These are phyloP conservation scores for Lasiodiplodia citricola DNA, from an alignment of 2,329 filamentous ascomycete genomes.

Conservation along the genomic window DNA sequence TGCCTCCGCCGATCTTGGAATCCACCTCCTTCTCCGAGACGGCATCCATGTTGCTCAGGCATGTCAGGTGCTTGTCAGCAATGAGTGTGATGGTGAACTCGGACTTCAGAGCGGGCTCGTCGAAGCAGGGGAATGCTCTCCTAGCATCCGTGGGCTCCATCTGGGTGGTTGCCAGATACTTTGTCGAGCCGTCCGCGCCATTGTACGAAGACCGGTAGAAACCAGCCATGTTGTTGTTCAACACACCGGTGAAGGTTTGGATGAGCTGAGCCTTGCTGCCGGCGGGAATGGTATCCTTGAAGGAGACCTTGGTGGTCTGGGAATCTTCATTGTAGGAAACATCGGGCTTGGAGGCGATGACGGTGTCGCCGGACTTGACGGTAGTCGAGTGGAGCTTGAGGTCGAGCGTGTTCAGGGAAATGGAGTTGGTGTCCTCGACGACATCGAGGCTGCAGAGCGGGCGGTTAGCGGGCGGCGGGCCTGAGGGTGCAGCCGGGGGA, in stretches of 20 bases:
- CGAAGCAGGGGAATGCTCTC: constrained; percentile 94
- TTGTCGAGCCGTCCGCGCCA: constrained; percentile 75
- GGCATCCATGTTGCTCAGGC: constrained; percentile 96
- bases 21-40: constrained; percentile 76
- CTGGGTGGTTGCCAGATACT: constrained; percentile 87
- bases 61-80: constrained; percentile 88
- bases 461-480: constrained; percentile 31
- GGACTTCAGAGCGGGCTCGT: constrained; percentile 96
- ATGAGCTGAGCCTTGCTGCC: constrained; percentile 79
- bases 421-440: constrained; percentile 78
- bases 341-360: constrained; percentile 66
- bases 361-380: constrained; percentile 65
- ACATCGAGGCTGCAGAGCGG: constrained; percentile 70
- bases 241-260: constrained; percentile 75
- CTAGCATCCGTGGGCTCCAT: constrained; percentile 97
- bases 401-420: constrained; percentile 87
- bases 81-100: constrained; percentile 91
- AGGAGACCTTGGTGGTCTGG: constrained; percentile 82
- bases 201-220: constrained; percentile 98
- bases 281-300: constrained; percentile 73
- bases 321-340: constrained; percentile 77
- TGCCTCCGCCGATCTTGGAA: constrained; percentile 64
- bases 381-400: constrained; percentile 79
- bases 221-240: constrained; percentile 96
- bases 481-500: background rate